Percentiles rank a stretch among this genome's conserved stretches.
Evolutionary conservation across 2,329 filamentous ascomycete species (phyloP).

Genomic region (Phyllosticta ampelicida): DNA sequence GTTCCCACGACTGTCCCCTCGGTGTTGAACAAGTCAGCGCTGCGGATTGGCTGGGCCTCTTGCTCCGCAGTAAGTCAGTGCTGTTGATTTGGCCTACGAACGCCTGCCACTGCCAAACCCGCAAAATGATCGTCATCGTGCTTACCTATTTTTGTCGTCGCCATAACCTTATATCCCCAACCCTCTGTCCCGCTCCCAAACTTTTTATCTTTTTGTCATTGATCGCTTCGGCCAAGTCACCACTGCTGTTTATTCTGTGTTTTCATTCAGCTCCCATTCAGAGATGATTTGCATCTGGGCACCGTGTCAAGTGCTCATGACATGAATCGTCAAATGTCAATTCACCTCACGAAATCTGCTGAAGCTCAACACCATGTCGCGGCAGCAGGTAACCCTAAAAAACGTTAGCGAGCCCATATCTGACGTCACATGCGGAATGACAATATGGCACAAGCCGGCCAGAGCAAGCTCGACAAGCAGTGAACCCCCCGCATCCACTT

Average conservation of each 20-base stretch:
- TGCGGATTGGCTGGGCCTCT: not conserved
- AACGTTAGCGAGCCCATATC: not conserved
- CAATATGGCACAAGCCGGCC: not conserved
- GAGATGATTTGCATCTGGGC: not conserved
- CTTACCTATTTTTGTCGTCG: not conserved
- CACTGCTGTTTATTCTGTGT: not conserved
- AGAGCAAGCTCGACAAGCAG: not conserved
- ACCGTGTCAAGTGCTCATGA: not conserved
- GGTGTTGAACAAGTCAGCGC: not conserved
- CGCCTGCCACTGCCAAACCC: not conserved
- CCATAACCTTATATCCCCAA: not conserved
- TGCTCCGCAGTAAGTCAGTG: not conserved
- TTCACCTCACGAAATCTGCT: not conserved
- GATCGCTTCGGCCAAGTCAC: not conserved
- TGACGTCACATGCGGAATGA: not conserved
- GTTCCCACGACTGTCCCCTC: not conserved
- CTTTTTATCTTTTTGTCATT: not conserved
- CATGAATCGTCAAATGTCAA: not conserved
- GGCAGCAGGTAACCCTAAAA: not conserved
- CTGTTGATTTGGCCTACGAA: not conserved
- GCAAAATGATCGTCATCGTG: not conserved
- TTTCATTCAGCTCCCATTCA: not conserved
- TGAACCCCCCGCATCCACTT: not conserved
- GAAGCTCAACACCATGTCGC: not conserved
- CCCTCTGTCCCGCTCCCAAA: not conserved